Evolutionary conservation across 78 protist species (phyloP), one percentile per base, ranked within the genome.

Genomic region (Creolimax fragrantissima): DNA sequence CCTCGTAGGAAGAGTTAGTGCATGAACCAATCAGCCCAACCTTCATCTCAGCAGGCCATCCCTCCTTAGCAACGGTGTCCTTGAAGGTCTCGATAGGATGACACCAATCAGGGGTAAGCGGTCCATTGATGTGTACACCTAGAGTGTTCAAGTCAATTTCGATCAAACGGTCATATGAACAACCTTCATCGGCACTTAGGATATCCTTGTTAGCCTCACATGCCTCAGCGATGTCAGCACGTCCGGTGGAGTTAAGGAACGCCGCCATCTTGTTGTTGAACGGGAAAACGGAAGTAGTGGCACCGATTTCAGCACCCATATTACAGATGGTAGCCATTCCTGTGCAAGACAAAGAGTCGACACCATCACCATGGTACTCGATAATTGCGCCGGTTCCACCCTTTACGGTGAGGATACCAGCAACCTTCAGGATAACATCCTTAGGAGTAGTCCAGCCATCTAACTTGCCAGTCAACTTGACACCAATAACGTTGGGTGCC

Each of bases 291-390:
- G 99, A 97, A n/a, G 98, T 96, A 86, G 99, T 97, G 36, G 99
- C 99, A 3, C 99, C 99, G 42, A 97, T 96, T 90, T 97, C 99
- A 43, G 99, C 99, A 74, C 99, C 99, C 99, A 97, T 97, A 95
- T 97, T 97, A 94, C 98, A 96, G 95, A 97, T 97, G 93, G 98
- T 97, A 86, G 96, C 99, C 97, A 95, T 95, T 44, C 98, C 99
- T 6, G 99, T 97, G 95, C 96, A 92, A 7, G 97, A 94, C 36
- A 97, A 41, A 3, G 96, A 44, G 58, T 96, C 96, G 35, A 96
- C 97, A 88, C 99, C 98, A 43, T n/a, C 43, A 6, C 89, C 45
- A 32, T 92, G 96, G 96, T 97, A 97, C 92, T 97, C 98, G 44
- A 97, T 94, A 35, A 97, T 95, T 89, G 95, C 92, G 39, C 98